These are phyloP conservation scores for Albatrellus ellisii DNA, from an alignment of 768 basidiomycete genomes.

Conservation along the genomic window DNA sequence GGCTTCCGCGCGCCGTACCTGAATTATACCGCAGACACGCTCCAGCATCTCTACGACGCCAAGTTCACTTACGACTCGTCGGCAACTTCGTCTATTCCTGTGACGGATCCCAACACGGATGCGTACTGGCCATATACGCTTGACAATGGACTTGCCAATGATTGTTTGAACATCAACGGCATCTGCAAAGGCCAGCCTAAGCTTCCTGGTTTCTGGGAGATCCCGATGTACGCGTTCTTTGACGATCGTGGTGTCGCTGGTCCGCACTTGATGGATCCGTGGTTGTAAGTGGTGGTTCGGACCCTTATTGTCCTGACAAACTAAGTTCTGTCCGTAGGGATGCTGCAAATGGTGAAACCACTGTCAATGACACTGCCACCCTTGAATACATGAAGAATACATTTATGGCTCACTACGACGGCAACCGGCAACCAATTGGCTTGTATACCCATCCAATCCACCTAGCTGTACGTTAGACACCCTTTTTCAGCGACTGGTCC, in stretches of 20 bases:
- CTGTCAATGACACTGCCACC: constrained; percentile 47
- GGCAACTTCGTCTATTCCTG: constrained; percentile 45
- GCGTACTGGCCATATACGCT: constrained; percentile 80
- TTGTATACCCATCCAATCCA: constrained; percentile 77
- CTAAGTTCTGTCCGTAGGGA: constrained; percentile 27
- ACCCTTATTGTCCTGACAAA: background rate
- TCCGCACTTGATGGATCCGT: constrained; percentile 72
- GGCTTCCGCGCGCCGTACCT: constrained; percentile 76
- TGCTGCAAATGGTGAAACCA: constrained; percentile 34
- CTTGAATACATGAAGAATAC: constrained; percentile 62
- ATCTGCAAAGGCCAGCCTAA: constrained; percentile 58
- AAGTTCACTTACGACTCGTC: constrained; percentile 66
- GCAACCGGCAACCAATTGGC: constrained; percentile 68
- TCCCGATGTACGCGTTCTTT: constrained; percentile 75
- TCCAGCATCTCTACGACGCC: constrained; percentile 38
- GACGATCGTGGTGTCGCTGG: constrained; percentile 42
- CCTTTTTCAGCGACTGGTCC: background rate
- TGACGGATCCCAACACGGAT: constrained; percentile 52
- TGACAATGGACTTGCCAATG: constrained; percentile 68
- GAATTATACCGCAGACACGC: constrained; percentile 48
- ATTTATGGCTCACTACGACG: constrained; percentile 62
- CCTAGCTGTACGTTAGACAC: constrained; percentile 33
- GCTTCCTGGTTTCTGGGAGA: constrained; percentile 72
- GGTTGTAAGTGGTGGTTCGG: constrained; percentile 37
- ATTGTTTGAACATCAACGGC: constrained; percentile 43